Evolutionary conservation across 805 yeast species (phyloP).

Genomic region (Priceomyces medius): DNA sequence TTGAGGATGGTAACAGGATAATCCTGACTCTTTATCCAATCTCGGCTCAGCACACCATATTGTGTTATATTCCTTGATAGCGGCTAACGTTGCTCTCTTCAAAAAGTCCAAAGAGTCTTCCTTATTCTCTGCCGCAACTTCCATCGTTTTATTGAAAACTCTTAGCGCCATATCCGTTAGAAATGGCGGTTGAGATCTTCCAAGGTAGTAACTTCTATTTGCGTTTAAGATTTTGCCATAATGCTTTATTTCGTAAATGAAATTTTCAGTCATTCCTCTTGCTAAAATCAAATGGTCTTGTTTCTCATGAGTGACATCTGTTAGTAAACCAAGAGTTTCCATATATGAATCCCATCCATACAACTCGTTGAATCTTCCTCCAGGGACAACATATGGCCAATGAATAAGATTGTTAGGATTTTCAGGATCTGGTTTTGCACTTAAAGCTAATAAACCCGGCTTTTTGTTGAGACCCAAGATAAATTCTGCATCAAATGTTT

Average conservation of each 20-base stretch:
- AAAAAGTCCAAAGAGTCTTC: conserved; percentile 57
- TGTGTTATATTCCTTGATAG: conserved; percentile 78
- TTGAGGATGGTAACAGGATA: conserved; percentile 86
- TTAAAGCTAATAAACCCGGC: conserved; percentile 86
- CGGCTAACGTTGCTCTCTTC: conserved; percentile 64
- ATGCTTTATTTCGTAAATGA: conserved; percentile 82
- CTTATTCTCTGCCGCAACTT: conserved; percentile 34
- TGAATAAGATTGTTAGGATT: conserved; percentile 56
- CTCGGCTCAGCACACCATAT: conserved; percentile 83
- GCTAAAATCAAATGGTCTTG: conserved; percentile 64
- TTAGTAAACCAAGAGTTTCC: conserved; percentile 79
- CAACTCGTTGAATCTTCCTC: conserved; percentile 93
- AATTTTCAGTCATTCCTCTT: conserved; percentile 87
- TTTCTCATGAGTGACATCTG: conserved; percentile 41
- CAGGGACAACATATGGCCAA: conserved; percentile 91
- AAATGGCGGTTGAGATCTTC: conserved; percentile 96
- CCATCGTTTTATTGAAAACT: conserved; percentile 60
- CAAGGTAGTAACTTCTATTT: conserved; percentile 84
- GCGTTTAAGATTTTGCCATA: conserved; percentile 95
- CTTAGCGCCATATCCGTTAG: conserved; percentile 86
- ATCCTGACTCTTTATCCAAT: conserved; percentile 66
- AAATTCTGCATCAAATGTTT: conserved; percentile 70
- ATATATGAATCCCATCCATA: conserved; percentile 99
- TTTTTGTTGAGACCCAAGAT: conserved; percentile 72
- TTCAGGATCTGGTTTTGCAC: conserved; percentile 58